phyloP scores from a whole-genome alignment of 225 moss, liverwort and hornwort species.

The Bryoerythrophyllum caledonicum region DNA sequence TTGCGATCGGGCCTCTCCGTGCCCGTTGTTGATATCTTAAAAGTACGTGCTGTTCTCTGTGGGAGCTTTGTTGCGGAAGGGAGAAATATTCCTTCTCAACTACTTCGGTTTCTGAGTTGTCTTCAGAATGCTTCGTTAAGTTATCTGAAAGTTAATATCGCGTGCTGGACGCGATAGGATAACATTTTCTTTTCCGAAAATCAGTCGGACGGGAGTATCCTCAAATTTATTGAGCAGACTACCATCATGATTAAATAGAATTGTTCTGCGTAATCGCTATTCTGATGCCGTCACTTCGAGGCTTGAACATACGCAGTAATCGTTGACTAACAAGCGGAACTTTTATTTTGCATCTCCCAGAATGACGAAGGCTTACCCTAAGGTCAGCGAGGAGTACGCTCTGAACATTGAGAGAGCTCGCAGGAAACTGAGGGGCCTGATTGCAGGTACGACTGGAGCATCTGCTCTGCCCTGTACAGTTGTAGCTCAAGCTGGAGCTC shows the following conservation, averaged over 20 bases:
- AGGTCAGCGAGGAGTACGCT: slow-evolving; percentile 80
- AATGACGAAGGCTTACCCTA: slow-evolving; percentile 74
- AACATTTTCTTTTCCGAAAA: not conserved
- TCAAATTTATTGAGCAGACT: not conserved
- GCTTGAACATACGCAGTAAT: too few relatives aligned
- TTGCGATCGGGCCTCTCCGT: not conserved
- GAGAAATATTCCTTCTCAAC: not conserved
- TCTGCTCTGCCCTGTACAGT: not conserved
- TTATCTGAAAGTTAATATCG: not conserved
- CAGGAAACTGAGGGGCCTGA: slow-evolving; percentile 72
- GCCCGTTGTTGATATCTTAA: not conserved
- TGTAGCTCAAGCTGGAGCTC: not conserved
- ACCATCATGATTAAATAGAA: accelerated
- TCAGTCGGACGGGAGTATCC: not conserved
- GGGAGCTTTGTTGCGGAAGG: not conserved
- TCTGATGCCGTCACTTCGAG: not conserved
- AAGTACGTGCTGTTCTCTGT: not conserved
- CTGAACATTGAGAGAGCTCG: slow-evolving; percentile 63
- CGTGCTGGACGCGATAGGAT: not conserved
- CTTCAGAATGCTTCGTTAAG: not conserved
- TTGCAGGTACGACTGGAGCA: slow-evolving; percentile 53
- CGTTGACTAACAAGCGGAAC: not conserved
- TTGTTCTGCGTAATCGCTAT: accelerated
- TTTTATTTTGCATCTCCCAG: slow-evolving; percentile 7
- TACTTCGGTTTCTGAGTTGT: not conserved